These are phyloP conservation scores for Fusarium nisikadoi DNA, from an alignment of 2,329 filamentous ascomycete genomes.

Conservation along the genomic window DNA sequence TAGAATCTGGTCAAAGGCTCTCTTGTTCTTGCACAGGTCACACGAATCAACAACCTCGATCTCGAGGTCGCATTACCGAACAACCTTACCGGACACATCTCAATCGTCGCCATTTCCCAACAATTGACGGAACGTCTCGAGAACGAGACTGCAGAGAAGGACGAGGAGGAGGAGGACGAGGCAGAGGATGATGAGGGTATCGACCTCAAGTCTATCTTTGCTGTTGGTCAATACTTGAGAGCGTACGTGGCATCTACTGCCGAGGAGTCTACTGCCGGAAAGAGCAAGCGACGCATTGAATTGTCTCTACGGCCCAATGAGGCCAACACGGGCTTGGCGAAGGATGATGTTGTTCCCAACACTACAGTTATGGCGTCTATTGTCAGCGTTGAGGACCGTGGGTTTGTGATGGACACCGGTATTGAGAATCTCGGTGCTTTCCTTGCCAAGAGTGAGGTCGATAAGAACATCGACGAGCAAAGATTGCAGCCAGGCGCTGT, in stretches of 20 bases:
- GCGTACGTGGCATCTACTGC: conserved; percentile 83
- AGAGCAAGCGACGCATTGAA: conserved; percentile 84
- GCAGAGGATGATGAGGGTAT: conserved; percentile 67
- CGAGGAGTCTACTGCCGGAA: conserved; percentile 69
- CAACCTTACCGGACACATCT: conserved; percentile 88
- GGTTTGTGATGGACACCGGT: conserved; percentile 91
- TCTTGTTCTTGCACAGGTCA: conserved; percentile 86
- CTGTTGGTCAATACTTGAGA: conserved; percentile 86
- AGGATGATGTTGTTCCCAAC: conserved; percentile 78
- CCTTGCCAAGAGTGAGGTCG: conserved; percentile 84
- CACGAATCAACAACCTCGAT: conserved; percentile 81
- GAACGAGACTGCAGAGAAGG: conserved; percentile 65
- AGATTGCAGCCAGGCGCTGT: conserved; percentile 84
- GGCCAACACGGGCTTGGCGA: conserved; percentile 79
- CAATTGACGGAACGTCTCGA: conserved; percentile 81
- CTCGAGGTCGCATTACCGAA: conserved; percentile 88
- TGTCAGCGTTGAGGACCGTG: conserved; percentile 93
- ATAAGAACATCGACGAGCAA: conserved; percentile 70
- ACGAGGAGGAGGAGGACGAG: conserved; percentile 66
- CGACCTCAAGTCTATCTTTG: conserved; percentile 80
- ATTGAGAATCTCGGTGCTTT: conserved; percentile 82
- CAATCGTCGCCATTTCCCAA: conserved; percentile 91
- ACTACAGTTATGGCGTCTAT: conserved; percentile 88
- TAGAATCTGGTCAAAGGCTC: conserved; percentile 87
- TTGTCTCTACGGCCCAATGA: conserved; percentile 83